Percentiles rank a stretch among this genome's conserved stretches.
Conservation (phyloP, 1,284 basidiomycete species). For the Cutaneotrichosporon sp. region DNA sequence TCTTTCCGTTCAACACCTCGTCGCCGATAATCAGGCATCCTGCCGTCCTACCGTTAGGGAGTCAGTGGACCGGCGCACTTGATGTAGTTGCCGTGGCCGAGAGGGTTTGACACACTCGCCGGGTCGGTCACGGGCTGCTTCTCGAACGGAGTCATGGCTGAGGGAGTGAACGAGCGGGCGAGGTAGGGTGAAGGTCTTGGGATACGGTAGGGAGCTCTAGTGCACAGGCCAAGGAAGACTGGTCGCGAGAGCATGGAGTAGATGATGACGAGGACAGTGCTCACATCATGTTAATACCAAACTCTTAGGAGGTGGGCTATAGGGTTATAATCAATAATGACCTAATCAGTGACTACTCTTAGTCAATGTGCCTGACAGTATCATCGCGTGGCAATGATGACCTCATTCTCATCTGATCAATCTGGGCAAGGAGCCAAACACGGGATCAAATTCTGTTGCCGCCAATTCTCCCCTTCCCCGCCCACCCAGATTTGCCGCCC, state of each 20-base stretch:
- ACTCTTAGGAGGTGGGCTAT: not conserved
- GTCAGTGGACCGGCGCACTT: constrained; percentile 38
- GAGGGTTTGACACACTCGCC: constrained; percentile 56
- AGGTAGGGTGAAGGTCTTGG: not conserved
- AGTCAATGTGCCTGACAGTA: not conserved
- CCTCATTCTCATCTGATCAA: not conserved
- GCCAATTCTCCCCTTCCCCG: not conserved
- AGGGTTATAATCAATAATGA: not conserved
- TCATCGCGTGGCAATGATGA: not conserved
- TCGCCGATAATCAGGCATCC: constrained; percentile 54
- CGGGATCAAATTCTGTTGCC: constrained; percentile 11
- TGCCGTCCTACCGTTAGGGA: constrained; percentile 38
- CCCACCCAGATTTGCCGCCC: constrained; percentile 6
- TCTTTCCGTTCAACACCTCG: constrained; percentile 56
- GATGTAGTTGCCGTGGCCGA: constrained; percentile 69
- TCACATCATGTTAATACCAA: not conserved
- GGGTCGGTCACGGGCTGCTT: constrained; percentile 39
- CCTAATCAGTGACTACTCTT: not conserved
- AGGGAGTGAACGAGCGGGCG: constrained; percentile 16
- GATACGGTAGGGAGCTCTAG: not conserved
- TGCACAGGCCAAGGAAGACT: not conserved
- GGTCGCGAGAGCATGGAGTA: constrained; percentile 9
- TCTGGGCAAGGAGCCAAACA: not conserved
- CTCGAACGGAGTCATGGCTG: constrained; percentile 11
- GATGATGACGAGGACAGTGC: not conserved